These are phyloP conservation scores for Syzygium grande DNA, from an alignment of 345 rosid genomes.

Conservation along the genomic window DNA sequence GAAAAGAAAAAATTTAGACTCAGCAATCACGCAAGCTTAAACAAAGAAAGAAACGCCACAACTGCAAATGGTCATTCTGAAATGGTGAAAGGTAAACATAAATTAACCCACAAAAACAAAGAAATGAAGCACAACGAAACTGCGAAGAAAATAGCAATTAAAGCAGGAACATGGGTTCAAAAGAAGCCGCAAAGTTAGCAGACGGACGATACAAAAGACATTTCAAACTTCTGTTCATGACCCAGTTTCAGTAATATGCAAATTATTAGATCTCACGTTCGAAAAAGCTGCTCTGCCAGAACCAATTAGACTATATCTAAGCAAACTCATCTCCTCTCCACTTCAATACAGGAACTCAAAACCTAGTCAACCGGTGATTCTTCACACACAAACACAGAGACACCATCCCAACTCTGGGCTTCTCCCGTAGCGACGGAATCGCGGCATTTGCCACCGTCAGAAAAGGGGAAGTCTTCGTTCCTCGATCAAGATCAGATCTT, in stretches of 20 bases:
- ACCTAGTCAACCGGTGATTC: not conserved
- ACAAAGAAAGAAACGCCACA: not conserved
- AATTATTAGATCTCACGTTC: not conserved
- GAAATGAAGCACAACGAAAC: not conserved
- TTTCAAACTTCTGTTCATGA: not conserved
- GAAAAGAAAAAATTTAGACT: not conserved
- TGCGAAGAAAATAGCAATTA: not conserved
- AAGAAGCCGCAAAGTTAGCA: not conserved
- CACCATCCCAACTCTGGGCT: not conserved
- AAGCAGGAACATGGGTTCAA: not conserved
- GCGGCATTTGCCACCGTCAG: not conserved
- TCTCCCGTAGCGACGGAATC: not conserved
- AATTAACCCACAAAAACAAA: not conserved
- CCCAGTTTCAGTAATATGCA: not conserved
- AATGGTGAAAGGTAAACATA: not conserved
- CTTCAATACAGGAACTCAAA: not conserved
- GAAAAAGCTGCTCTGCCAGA: not conserved
- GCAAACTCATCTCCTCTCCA: not conserved
- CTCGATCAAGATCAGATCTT: not conserved
- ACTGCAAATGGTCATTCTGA: not conserved
- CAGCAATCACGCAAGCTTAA: not conserved
- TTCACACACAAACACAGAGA: not conserved
- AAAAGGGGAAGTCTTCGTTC: not conserved
- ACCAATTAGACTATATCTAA: not conserved
- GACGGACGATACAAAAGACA: not conserved